phyloP scores from a whole-genome alignment of 1,139 yeast species.

The Waltiozyma sp. region DNA sequence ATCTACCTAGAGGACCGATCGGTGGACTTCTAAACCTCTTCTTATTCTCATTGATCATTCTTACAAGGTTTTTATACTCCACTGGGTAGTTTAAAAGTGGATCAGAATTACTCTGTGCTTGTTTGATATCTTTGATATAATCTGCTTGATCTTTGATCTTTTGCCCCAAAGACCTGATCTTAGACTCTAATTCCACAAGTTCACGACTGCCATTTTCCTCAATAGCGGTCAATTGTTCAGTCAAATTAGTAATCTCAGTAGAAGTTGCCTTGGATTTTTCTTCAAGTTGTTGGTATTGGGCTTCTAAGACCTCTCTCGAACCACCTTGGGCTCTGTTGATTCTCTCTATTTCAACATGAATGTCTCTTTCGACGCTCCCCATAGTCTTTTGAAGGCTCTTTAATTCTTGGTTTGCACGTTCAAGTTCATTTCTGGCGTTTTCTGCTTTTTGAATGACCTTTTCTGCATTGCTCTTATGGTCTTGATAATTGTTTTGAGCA shows the following conservation, averaged over 20 bases:
- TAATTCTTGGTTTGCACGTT: slow-evolving; percentile 1
- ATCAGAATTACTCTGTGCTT: background rate
- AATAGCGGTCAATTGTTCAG: slow-evolving; percentile 4
- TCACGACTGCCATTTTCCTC: slow-evolving; percentile 1
- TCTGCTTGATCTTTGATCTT: background rate
- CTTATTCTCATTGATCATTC: background rate
- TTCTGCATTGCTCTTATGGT: background rate
- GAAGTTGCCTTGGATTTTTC: slow-evolving; percentile 8
- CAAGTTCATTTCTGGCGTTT: slow-evolving; percentile 4
- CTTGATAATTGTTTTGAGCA: background rate
- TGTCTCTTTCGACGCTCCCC: slow-evolving; percentile 4
- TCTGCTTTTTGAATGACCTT: background rate
- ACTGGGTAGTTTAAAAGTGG: background rate
- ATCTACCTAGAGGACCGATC: slow-evolving; percentile 76
- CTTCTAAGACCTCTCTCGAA: slow-evolving; percentile 21
- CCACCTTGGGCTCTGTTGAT: slow-evolving; percentile 33
- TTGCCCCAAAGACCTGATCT: slow-evolving; percentile 3
- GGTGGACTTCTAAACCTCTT: slow-evolving; percentile 39
- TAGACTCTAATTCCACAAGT: slow-evolving; percentile 5
- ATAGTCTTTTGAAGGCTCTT: slow-evolving; percentile 1
- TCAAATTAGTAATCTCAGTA: slow-evolving; percentile 3
- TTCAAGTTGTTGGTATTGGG: slow-evolving; percentile 18
- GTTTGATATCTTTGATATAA: background rate
- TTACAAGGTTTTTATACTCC: background rate
- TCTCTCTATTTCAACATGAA: slow-evolving; percentile 5